Evolutionary conservation across 768 basidiomycete genomes (phyloP).

Genomic region (Cubamyces sp.): DNA sequence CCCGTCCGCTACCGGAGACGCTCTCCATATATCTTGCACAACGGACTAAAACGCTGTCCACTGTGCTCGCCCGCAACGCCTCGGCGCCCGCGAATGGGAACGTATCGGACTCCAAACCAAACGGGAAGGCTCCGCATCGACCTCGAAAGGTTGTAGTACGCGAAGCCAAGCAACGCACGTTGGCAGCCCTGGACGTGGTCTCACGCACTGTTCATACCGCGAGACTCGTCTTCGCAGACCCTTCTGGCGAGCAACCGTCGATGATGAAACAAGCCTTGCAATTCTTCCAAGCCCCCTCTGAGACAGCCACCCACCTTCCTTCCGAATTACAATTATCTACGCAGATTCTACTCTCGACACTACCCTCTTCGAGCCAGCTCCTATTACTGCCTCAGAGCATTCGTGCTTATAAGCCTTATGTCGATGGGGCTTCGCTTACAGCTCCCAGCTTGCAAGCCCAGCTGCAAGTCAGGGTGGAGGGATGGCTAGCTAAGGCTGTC

Average conservation of each 20-base stretch:
- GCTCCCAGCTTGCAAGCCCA: constrained; percentile 49
- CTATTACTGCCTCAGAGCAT: constrained; percentile 73
- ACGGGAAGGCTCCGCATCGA: constrained; percentile 22
- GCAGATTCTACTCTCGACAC: constrained; percentile 61
- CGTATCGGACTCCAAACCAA: constrained; percentile 27
- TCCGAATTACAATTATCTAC: constrained; percentile 66
- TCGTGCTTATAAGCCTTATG: constrained; percentile 82
- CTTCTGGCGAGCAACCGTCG: constrained; percentile 37
- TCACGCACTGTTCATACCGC: constrained; percentile 60
- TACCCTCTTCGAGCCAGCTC: constrained; percentile 86
- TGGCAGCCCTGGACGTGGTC: constrained; percentile 56
- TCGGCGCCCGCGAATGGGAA: constrained; percentile 41
- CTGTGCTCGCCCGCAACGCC: constrained; percentile 37
- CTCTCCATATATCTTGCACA: constrained; percentile 73
- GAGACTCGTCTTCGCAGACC: constrained; percentile 58
- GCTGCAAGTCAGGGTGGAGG: constrained; percentile 51
- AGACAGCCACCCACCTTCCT: constrained; percentile 40
- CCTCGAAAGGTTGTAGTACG: constrained; percentile 44
- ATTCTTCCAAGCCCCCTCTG: constrained; percentile 60
- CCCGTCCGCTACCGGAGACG: constrained; percentile 75
- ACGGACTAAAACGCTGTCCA: constrained; percentile 61
- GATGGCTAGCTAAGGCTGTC: constrained; percentile 67
- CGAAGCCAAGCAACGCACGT: constrained; percentile 58
- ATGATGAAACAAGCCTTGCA: constrained; percentile 61
- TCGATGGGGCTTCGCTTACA: constrained; percentile 68